Evolutionary conservation across 441 rosid genomes (phyloP).

Genomic region (Populus tomentosa): DNA sequence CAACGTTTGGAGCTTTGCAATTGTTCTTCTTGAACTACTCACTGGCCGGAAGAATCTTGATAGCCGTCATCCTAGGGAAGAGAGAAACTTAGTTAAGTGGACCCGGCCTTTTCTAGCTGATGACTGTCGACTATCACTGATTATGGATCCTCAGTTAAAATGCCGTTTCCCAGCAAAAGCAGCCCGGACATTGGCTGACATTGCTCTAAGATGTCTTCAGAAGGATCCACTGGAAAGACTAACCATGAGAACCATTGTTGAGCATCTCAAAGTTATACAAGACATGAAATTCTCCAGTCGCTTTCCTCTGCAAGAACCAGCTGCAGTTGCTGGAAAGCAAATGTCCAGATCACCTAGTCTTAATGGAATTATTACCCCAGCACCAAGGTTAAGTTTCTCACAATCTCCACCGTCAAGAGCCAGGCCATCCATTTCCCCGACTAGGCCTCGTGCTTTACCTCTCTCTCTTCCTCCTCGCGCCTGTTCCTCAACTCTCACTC

Average conservation of each 20-base stretch:
- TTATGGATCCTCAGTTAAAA: conserved; percentile 95
- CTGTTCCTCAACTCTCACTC: conserved; percentile 54
- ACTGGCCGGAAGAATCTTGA: conserved; percentile 90
- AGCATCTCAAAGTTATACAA: conserved; percentile 70
- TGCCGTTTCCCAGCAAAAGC: conserved; percentile 84
- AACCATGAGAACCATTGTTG: conserved; percentile 81
- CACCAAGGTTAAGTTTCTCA: conserved; percentile 62
- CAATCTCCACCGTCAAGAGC: conserved; percentile 70
- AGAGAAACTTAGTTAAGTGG: conserved; percentile 90
- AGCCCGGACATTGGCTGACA: conserved; percentile 79
- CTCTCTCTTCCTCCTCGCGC: conserved; percentile 56
- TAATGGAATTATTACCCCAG: conserved; percentile 59
- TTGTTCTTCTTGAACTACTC: conserved; percentile 83
- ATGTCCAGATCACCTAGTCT: conserved; percentile 93
- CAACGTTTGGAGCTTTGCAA: conserved; percentile 97
- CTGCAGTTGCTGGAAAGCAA: conserved; percentile 48
- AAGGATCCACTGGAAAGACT: conserved; percentile 91
- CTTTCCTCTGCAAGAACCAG: conserved; percentile 87
- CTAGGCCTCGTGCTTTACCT: conserved; percentile 43
- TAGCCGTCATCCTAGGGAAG: conserved; percentile 77
- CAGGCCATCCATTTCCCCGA: conserved; percentile 48
- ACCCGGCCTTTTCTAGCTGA: conserved; percentile 79
- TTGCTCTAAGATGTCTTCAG: conserved; percentile 80
- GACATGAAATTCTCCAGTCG: conserved; percentile 78
- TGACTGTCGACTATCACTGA: conserved; percentile 74